Base-by-base conservation (phyloP, 495 filamentous ascomycete genomes). In the Penicillium verhagenii region DNA sequence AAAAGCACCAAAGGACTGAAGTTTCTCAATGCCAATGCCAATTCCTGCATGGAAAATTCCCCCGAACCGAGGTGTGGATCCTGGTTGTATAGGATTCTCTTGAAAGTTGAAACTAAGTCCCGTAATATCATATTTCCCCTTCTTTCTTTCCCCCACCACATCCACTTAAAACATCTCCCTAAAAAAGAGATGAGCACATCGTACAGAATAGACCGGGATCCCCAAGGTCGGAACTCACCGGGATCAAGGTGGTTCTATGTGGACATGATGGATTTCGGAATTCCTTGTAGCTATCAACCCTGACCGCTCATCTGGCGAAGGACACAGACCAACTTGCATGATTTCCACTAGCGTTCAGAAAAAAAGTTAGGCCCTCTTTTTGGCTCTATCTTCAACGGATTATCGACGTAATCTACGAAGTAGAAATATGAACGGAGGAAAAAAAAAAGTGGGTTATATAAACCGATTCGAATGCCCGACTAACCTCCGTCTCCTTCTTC, bases 291-390 rank as follows among this genome's bases (percentile, higher is more conserved):
- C n/a, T n/a, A n/a, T 16, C 33, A n/a, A 6, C 38, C 35, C 47
- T 56, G 58, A 60, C 58, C 58, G 58, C 58, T 60, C 47, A 21
- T 60, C 58, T 56, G 45, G 58, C 57, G 48, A 59, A 24, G 35
- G 47, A 50, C 56, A 47, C 50, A 43, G 45, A 52, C 50, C 50
- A 50, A n/a, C 47, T 57, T 39, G 13, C 31, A 19, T 55, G 24
- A 1, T 9, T 44, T 20, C 37, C 25, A 23, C 54, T 57, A 56
- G 53, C 40, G 58, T 50, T 46, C n/a, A n/a, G n/a, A n/a, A n/a
- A n/a, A n/a, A n/a, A 25, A 39, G 18, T 11, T 39, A 13, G 20
- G 13, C 16, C 37, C 6, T n/a, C n/a, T n/a, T n/a, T n/a, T n/a
- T n/a, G n/a, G n/a, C n/a, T n/a, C n/a, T n/a, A n/a, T n/a, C n/a